Percentiles rank a stretch among this genome's conserved stretches.
phyloP scores from a whole-genome alignment of 1,139 yeast species.

The Kurtzmaniella quercitrusa region DNA sequence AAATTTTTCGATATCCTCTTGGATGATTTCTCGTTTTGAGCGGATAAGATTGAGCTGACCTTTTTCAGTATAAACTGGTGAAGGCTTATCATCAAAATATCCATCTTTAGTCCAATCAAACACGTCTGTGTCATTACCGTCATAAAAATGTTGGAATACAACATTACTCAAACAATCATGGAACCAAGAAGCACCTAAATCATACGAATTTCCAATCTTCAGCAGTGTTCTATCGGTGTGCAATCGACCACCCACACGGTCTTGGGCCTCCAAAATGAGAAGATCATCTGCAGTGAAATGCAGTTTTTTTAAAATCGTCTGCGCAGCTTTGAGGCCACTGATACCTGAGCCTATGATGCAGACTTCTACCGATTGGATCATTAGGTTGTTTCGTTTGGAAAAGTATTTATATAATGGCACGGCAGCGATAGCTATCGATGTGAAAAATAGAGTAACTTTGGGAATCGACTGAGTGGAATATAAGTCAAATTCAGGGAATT shows the following conservation, averaged over 20 bases:
- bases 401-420: not conserved
- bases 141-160: conserved; percentile 20
- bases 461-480: not conserved
- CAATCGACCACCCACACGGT: conserved; percentile 47
- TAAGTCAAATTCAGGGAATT: not conserved
- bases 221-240: conserved; percentile 29
- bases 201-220: conserved; percentile 44
- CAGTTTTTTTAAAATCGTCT: conserved; percentile 38
- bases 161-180: conserved; percentile 75
- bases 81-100: conserved; percentile 51
- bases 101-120: conserved; percentile 29
- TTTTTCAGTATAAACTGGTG: conserved; percentile 47
- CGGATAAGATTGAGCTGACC: conserved; percentile 24
- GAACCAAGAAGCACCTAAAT: conserved; percentile 87
- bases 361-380: conserved; percentile 11
- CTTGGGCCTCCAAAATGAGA: conserved; percentile 47
- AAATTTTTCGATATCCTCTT: conserved; percentile 55
- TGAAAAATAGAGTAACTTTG: not conserved
- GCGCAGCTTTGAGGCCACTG: conserved; percentile 76
- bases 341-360: conserved; percentile 77
- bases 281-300: conserved; percentile 35
- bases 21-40: conserved; percentile 15
- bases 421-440: not conserved
- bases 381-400: not conserved
- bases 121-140: conserved; percentile 18